A percentile compares a stretch with the other conserved stretches of the same genome.
phyloP scores from a whole-genome alignment of 129 eudicot species.

The Centella asiatica region DNA sequence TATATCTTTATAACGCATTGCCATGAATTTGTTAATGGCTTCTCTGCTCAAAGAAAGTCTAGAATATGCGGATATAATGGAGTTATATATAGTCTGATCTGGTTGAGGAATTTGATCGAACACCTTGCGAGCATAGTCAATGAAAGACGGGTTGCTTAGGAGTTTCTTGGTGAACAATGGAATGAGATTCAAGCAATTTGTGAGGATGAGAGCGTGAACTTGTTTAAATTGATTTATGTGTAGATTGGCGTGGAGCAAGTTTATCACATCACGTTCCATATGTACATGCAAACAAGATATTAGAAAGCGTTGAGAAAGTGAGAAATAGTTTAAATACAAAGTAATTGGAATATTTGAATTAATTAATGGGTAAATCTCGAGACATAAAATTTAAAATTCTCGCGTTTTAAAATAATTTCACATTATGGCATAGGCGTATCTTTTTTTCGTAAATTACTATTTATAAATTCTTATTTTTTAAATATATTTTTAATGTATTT shows the following conservation, averaged over 20 bases:
- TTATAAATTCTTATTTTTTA: too few relatives aligned
- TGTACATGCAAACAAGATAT: neutral
- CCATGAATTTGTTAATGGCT: slow-evolving; percentile 9
- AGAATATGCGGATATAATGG: slow-evolving; percentile 18
- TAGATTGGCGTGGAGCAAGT: slow-evolving; percentile 7
- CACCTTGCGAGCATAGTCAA: slow-evolving; percentile 20
- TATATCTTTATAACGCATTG: slow-evolving; percentile 11
- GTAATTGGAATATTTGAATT: too few relatives aligned
- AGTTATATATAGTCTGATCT: slow-evolving; percentile 10
- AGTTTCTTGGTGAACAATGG: slow-evolving; percentile 11
- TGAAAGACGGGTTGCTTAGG: neutral
- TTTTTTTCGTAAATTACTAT: too few relatives aligned
- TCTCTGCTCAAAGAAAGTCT: slow-evolving; percentile 8
- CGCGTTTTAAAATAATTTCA: too few relatives aligned
- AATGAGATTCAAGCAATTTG: slow-evolving; percentile 1
- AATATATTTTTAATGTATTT: too few relatives aligned
- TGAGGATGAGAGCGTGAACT: slow-evolving; percentile 16
- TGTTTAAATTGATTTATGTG: slow-evolving; percentile 19
- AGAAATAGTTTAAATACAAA: neutral
- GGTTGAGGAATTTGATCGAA: slow-evolving; percentile 29
- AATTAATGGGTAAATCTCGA: too few relatives aligned
- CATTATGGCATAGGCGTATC: too few relatives aligned
- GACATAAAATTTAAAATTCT: too few relatives aligned
- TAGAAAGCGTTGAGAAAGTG: neutral
- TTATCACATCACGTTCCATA: slow-evolving; percentile 12